A percentile compares a stretch with the other conserved stretches of the same genome.
phyloP scores from a whole-genome alignment of 257 asterid species.

The Solanum corneliomulleri region DNA sequence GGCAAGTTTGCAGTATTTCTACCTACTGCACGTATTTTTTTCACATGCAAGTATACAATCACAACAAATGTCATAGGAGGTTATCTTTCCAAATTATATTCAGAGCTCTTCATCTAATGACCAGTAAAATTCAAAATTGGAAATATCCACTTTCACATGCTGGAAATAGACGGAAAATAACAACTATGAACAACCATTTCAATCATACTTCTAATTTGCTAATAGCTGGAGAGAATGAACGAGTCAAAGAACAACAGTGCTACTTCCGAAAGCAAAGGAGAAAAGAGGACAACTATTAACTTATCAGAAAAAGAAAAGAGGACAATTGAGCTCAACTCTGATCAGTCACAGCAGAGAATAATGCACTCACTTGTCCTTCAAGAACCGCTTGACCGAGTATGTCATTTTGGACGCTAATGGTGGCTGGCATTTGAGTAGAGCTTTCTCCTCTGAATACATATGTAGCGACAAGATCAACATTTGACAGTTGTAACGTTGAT shows the following conservation, averaged over 20 bases:
- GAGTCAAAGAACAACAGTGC: neutral
- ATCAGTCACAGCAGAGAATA: neutral
- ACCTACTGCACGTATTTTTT: neutral
- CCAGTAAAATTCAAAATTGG: neutral
- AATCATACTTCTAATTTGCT: neutral
- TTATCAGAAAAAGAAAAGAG: neutral
- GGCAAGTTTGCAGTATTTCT: neutral
- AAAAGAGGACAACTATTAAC: neutral
- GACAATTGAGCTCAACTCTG: neutral
- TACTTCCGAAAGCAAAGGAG: neutral
- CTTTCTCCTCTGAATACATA: constrained; percentile 66
- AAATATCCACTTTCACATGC: neutral
- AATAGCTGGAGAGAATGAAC: neutral
- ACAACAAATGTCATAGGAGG: neutral
- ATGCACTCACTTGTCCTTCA: constrained; percentile 66
- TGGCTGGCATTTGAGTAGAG: constrained; percentile 57
- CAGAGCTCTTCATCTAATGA: neutral
- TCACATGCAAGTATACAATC: neutral
- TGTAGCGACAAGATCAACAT: constrained; percentile 61
- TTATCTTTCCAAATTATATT: neutral
- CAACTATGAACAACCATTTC: neutral
- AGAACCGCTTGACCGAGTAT: constrained; percentile 63
- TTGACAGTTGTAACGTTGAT: constrained; percentile 68
- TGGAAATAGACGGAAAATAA: neutral
- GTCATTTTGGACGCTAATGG: constrained; percentile 53